A percentile compares a stretch with the other conserved stretches of the same genome.
phyloP scores from a whole-genome alignment of 768 basidiomycete genomes.

The Hericium coralloides region DNA sequence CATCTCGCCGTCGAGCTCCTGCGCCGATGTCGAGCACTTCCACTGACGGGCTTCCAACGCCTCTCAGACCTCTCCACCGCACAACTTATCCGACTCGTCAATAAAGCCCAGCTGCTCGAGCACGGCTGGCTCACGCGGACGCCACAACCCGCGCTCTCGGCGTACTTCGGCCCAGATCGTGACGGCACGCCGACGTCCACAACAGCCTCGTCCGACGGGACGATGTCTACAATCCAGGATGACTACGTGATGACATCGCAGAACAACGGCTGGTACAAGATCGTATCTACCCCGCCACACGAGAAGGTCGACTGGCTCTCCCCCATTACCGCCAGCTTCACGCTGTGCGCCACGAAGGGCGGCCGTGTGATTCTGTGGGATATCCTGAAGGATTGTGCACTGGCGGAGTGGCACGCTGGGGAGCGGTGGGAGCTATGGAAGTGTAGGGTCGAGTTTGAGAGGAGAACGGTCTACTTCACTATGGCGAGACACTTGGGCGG shows the following conservation, averaged over 20 bases:
- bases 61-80: conserved; percentile 55
- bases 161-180: conserved; percentile 10
- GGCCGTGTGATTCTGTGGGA: conserved; percentile 77
- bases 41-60: conserved; percentile 61
- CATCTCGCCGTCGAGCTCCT: conserved; percentile 55
- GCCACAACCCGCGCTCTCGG: conserved; percentile 38
- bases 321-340: conserved; percentile 68
- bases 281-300: conserved; percentile 54
- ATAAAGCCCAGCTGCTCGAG: conserved; percentile 55
- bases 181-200: conserved; percentile 18
- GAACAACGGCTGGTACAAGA: conserved; percentile 49
- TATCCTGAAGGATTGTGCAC: conserved; percentile 46
- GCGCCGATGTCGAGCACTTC: conserved; percentile 57
- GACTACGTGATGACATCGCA: conserved; percentile 14
- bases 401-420: conserved; percentile 61
- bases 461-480: conserved; percentile 61
- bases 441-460: conserved; percentile 68
- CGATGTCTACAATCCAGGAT: conserved; percentile 24
- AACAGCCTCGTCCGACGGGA: background rate
- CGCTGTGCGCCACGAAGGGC: conserved; percentile 68
- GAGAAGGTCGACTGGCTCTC: conserved; percentile 74
- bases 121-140: conserved; percentile 50
- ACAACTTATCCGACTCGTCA: conserved; percentile 53
- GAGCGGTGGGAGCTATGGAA: conserved; percentile 69
- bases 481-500: conserved; percentile 37